Evolutionary conservation across 352 stramenopile genomes (phyloP), one percentile per base, ranked within the genome.

Genomic region (Phytophthora ramorum): DNA sequence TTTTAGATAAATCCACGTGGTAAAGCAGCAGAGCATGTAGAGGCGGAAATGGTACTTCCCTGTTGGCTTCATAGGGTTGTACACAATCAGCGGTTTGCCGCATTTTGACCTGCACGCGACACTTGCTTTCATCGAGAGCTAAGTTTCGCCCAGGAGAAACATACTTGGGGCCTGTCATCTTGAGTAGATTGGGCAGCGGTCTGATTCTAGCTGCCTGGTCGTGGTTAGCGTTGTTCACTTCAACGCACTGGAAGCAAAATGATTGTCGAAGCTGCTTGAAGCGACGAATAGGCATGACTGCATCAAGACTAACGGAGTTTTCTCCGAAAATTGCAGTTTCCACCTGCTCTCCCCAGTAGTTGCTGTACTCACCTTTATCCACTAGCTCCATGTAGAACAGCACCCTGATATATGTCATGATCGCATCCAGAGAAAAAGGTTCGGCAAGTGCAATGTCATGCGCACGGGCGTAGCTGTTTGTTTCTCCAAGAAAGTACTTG

Each of bases 41-140:
- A 79, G 48, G 44, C 61, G 57, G 38, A 79, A 73, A 44, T 76
- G 71, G n/a, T 67, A 76, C 45, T 79, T 76, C 3, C 66, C 71
- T 13, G 22, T 58, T 19, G 58, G 58, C 28, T 58, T 66, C 56
- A 50, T 56, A 48, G 56, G 45, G 16, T 63, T 56, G 35, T 63
- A 58, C 24, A 66, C 48, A 40, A 58, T 50, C 26, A 54, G 24
- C n/a, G 26, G 22, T 7, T 48, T 52, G 20, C 56, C 56, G 12
- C 45, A 56, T 16, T 44, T 46, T 2, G 56, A 56, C 26, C 46
- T 26, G 46, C 56, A 57, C 9, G 46, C 46, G 34, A 64, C 46
- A 10, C 56, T 66, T 4, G 41, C 50, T 32, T n/a, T 66, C 58
- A 8, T 47, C 49, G 3, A 66, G 16, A 45, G 50, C 58, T 4